phyloP scores from a whole-genome alignment of 1,139 yeast species.

The Pichia sp. region DNA sequence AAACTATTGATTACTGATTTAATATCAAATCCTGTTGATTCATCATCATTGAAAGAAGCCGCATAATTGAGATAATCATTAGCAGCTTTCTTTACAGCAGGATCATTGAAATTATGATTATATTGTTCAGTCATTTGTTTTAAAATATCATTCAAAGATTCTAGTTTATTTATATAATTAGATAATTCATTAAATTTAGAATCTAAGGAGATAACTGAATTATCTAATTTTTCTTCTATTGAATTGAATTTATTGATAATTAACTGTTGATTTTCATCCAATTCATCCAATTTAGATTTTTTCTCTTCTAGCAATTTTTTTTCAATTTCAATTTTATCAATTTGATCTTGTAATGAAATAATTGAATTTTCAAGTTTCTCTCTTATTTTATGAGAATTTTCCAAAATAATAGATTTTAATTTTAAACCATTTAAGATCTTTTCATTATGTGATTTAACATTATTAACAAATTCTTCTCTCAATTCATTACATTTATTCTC shows the following conservation, averaged over 20 bases:
- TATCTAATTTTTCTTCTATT: constrained; percentile 12
- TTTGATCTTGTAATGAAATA: constrained; percentile 13
- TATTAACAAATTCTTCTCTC: constrained; percentile 31
- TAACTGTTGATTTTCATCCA: constrained; percentile 13
- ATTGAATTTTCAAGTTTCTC: constrained; percentile 10
- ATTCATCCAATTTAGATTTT: constrained; percentile 4
- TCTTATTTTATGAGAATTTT: constrained; percentile 23
- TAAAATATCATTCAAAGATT: constrained; percentile 39
- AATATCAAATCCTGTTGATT: background rate
- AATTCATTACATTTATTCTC: constrained; percentile 52
- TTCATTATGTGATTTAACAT: constrained; percentile 27
- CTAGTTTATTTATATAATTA: constrained; percentile 2
- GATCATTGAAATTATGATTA: constrained; percentile 87
- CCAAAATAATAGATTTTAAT: constrained; percentile 18
- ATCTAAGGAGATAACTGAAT: background rate
- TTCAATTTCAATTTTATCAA: constrained; percentile 10
- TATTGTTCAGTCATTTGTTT: constrained; percentile 46
- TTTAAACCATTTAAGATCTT: constrained; percentile 31
- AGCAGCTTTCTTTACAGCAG: constrained; percentile 74
- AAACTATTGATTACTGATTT: background rate
- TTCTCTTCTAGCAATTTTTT: constrained; percentile 3
- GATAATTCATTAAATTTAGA: constrained; percentile 1
- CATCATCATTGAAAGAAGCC: constrained; percentile 21
- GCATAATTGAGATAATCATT: constrained; percentile 49
- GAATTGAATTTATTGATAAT: constrained; percentile 25